Evolutionary conservation across 2,329 filamentous ascomycete genomes (phyloP).

Genomic region (Exophiala mesophila): DNA sequence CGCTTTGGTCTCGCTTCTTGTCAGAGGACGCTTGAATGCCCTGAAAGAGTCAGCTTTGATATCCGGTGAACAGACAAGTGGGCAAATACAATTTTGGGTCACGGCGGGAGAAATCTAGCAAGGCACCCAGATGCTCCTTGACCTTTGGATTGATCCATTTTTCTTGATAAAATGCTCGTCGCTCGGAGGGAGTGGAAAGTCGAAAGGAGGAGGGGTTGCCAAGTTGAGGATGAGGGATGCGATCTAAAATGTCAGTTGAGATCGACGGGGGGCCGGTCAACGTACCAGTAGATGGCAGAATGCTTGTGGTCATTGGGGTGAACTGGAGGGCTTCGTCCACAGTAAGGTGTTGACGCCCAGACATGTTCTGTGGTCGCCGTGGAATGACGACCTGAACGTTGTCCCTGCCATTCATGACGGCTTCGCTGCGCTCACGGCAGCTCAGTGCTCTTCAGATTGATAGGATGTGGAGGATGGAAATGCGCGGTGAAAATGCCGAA

Average conservation of each 20-base stretch:
- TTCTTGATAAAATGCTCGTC: conserved; percentile 13
- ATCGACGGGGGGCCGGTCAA: background rate
- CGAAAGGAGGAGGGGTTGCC: conserved; percentile 9
- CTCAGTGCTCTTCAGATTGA: too few relatives aligned
- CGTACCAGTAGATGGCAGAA: conserved; percentile 37
- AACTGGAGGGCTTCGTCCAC: conserved; percentile 46
- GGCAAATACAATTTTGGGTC: conserved; percentile 14
- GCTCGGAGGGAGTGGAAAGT: conserved; percentile 15
- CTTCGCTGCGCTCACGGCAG: background rate
- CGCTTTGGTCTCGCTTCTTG: conserved; percentile 7
- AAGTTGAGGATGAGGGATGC: conserved; percentile 23
- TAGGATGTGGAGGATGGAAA: too few relatives aligned
- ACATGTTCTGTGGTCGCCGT: conserved; percentile 9
- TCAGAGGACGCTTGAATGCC: conserved; percentile 18
- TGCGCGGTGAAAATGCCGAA: too few relatives aligned
- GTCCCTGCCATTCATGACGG: conserved; percentile 5
- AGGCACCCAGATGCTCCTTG: conserved; percentile 13
- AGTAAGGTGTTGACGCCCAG: conserved; percentile 32
- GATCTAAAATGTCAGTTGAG: conserved; percentile 15
- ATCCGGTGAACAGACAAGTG: background rate
- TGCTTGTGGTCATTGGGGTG: conserved; percentile 46
- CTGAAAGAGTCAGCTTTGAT: too few relatives aligned
- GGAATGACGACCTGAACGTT: conserved; percentile 39
- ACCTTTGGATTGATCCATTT: conserved; percentile 12
- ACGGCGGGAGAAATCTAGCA: conserved; percentile 16